phyloP scores from a whole-genome alignment of 305 asterid genomes.

The Solanum aculeatissimum region DNA sequence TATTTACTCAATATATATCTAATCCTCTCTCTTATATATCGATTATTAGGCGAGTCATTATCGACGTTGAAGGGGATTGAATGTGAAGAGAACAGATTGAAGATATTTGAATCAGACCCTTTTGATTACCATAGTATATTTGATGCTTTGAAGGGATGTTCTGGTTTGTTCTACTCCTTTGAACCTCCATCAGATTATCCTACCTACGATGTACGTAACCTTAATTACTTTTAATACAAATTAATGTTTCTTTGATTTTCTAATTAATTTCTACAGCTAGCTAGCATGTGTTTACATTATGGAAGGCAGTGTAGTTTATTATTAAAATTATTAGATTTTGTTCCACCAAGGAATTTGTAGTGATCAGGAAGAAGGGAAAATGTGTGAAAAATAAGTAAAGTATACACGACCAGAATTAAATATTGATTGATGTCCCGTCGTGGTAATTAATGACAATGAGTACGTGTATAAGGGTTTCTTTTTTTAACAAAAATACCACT shows the following conservation, averaged over 20 bases:
- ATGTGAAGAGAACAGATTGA: conserved; percentile 32
- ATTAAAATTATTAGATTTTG: background rate
- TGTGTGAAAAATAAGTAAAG: background rate
- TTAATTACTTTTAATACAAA: background rate
- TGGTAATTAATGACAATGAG: background rate
- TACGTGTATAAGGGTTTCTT: background rate
- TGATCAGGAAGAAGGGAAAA: background rate
- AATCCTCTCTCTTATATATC: background rate
- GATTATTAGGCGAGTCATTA: conserved; percentile 16
- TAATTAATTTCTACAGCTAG: background rate
- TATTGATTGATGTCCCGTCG: background rate
- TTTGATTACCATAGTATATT: conserved; percentile 78
- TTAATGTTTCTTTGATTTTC: background rate
- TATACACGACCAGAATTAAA: background rate
- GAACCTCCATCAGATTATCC: conserved; percentile 63
- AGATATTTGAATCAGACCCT: conserved; percentile 57
- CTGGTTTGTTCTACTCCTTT: conserved; percentile 67
- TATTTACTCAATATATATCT: background rate
- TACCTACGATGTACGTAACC: conserved; percentile 27
- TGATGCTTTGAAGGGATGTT: conserved; percentile 70
- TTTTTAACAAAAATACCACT: background rate
- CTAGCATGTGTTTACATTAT: background rate
- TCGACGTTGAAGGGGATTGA: conserved; percentile 21
- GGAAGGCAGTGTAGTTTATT: background rate
- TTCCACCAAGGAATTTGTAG: background rate